Evolutionary conservation across 805 yeast genomes (phyloP).

Genomic region (Hanseniaspora taiwanica): DNA sequence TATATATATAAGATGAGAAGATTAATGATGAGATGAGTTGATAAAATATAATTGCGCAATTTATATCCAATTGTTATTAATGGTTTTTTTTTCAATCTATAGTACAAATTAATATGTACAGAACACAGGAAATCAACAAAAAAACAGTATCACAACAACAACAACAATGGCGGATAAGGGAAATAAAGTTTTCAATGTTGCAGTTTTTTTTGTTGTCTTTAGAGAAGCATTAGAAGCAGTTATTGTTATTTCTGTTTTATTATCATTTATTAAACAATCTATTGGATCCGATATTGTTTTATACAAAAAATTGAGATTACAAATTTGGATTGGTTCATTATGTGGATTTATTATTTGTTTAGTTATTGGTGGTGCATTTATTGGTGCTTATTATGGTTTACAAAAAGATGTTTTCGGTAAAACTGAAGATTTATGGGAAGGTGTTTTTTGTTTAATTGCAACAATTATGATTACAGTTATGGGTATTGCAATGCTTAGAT

Average conservation of each 20-base stretch:
- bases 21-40: not conserved
- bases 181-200: slow-evolving; percentile 31
- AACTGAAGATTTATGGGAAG: slow-evolving; percentile 96
- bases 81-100: too few relatives aligned
- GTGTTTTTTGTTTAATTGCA: slow-evolving; percentile 84
- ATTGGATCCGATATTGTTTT: slow-evolving; percentile 43
- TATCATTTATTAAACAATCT: slow-evolving; percentile 86
- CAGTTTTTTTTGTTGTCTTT: slow-evolving; percentile 77
- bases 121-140: not conserved
- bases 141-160: not conserved
- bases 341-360: slow-evolving; percentile 70
- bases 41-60: too few relatives aligned
- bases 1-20: not conserved
- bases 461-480: slow-evolving; percentile 76
- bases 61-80: too few relatives aligned
- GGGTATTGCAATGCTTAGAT: slow-evolving; percentile 95
- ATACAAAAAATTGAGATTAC: slow-evolving; percentile 52
- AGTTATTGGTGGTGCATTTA: slow-evolving; percentile 80
- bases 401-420: slow-evolving; percentile 73
- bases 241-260: slow-evolving; percentile 76
- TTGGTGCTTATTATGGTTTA: slow-evolving; percentile 79
- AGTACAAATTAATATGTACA: not conserved
- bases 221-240: slow-evolving; percentile 93
- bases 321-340: slow-evolving; percentile 77
- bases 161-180: slow-evolving; percentile 5